phyloP scores from a whole-genome alignment of 1,284 basidiomycete species.

The Apiotrichum mycotoxinovorans region DNA sequence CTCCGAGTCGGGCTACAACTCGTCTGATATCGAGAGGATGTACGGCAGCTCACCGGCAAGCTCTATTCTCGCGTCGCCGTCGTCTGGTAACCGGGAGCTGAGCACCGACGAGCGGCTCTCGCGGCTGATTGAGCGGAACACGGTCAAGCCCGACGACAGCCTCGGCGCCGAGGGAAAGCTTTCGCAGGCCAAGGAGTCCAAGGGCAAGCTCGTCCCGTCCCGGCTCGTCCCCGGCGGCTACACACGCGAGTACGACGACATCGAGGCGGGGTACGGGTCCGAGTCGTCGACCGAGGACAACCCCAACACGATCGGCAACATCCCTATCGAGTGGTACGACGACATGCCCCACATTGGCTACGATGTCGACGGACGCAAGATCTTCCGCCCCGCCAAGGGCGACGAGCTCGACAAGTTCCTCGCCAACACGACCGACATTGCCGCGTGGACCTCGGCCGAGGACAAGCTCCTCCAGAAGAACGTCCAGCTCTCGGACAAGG shows the following conservation, averaged over 20 bases:
- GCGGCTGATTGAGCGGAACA: slow-evolving; percentile 40
- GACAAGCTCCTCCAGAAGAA: slow-evolving; percentile 85
- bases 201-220: slow-evolving; percentile 39
- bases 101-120: slow-evolving; percentile 31
- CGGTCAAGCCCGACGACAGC: slow-evolving; percentile 45
- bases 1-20: slow-evolving; percentile 49
- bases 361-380: slow-evolving; percentile 88
- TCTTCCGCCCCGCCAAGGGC: slow-evolving; percentile 88
- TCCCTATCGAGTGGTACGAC: slow-evolving; percentile 99
- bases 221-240: slow-evolving; percentile 71
- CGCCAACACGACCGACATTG: slow-evolving; percentile 85
- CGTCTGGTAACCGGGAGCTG: slow-evolving; percentile 14
- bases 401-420: slow-evolving; percentile 98
- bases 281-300: slow-evolving; percentile 97
- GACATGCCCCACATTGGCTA: slow-evolving; percentile 99
- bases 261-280: slow-evolving; percentile 93
- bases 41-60: slow-evolving; percentile 26
- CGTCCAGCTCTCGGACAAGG: slow-evolving; percentile 81
- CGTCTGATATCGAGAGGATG: slow-evolving; percentile 49
- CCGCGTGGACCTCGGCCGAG: slow-evolving; percentile 88
- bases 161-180: slow-evolving; percentile 45
- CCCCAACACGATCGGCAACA: slow-evolving; percentile 88
- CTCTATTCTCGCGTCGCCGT: slow-evolving; percentile 18
- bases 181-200: slow-evolving; percentile 43
- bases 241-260: slow-evolving; percentile 87